phyloP scores from a whole-genome alignment of 495 filamentous ascomycete species.

The Tuber microsphaerosporum region DNA sequence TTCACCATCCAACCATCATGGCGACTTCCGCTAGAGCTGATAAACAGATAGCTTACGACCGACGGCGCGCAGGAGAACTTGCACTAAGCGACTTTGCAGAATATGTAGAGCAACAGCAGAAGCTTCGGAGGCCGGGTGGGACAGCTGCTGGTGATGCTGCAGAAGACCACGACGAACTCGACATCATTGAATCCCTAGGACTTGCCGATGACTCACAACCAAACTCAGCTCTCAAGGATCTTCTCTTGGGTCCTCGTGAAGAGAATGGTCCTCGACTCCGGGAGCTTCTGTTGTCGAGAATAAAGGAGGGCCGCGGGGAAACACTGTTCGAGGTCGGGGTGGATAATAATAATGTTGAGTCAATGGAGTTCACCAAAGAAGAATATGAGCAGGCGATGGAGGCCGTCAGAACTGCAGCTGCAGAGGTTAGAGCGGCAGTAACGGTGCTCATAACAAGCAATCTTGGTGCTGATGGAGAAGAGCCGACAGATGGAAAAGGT shows the following conservation, averaged over 20 bases:
- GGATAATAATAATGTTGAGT: slow-evolving; percentile 75
- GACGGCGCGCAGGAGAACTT: slow-evolving; percentile 38
- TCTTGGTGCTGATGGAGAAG: slow-evolving; percentile 53
- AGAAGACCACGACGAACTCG: slow-evolving; percentile 83
- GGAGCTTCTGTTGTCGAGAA: slow-evolving; percentile 55
- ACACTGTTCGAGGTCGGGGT: slow-evolving; percentile 85
- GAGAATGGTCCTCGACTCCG: slow-evolving; percentile 58
- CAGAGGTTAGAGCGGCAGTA: slow-evolving; percentile 62
- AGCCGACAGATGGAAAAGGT: slow-evolving; percentile 51
- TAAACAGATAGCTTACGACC: slow-evolving; percentile 40
- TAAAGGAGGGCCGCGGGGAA: slow-evolving; percentile 85
- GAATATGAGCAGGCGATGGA: slow-evolving; percentile 73
- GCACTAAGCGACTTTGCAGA: slow-evolving; percentile 96
- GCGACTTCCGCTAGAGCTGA: slow-evolving; percentile 21
- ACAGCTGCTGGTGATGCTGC: slow-evolving; percentile 43
- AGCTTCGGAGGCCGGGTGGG: slow-evolving; percentile 48
- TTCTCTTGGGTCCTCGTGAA: slow-evolving; percentile 60
- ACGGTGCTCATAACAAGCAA: slow-evolving; percentile 80
- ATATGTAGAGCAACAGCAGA: slow-evolving; percentile 91
- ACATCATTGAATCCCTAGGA: slow-evolving; percentile 79
- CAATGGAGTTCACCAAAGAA: slow-evolving; percentile 71
- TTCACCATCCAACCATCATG: neutral
- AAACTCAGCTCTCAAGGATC: slow-evolving; percentile 61
- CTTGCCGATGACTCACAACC: slow-evolving; percentile 66
- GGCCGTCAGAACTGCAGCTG: slow-evolving; percentile 60